Evolutionary conservation across 2,329 filamentous ascomycete genomes (phyloP).

Genomic region (Aspergillus sp.): DNA sequence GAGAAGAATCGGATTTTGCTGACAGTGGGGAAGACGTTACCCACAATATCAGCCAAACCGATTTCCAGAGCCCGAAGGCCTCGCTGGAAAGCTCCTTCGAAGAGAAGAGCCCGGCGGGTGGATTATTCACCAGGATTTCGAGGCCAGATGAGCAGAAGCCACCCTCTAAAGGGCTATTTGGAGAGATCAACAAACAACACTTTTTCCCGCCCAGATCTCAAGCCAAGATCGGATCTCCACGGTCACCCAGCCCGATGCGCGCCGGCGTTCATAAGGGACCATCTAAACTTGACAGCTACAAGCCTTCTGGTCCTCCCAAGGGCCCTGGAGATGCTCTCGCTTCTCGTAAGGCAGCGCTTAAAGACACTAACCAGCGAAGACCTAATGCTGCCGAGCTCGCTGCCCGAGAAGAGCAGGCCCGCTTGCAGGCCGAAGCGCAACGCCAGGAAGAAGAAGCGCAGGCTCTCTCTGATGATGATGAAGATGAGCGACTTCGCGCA

Average conservation of each 20-base stretch:
- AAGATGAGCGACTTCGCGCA: slow-evolving; percentile 41
- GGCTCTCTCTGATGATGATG: slow-evolving; percentile 40
- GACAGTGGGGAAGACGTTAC: slow-evolving; percentile 43
- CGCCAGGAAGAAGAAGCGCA: slow-evolving; percentile 28
- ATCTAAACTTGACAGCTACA: slow-evolving; percentile 26
- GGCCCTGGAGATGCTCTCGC: slow-evolving; percentile 33
- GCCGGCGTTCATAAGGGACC: slow-evolving; percentile 19
- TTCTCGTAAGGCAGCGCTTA: slow-evolving; percentile 34
- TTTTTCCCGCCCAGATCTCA: slow-evolving; percentile 30
- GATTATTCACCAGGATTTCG: slow-evolving; percentile 34
- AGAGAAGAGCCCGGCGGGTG: slow-evolving; percentile 32
- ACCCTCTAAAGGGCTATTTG: slow-evolving; percentile 33
- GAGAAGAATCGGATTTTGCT: slow-evolving; percentile 36
- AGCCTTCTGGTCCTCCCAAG: slow-evolving; percentile 34
- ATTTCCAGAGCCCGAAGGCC: slow-evolving; percentile 30
- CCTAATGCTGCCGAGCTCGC: slow-evolving; percentile 16
- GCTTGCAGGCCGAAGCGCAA: slow-evolving; percentile 26
- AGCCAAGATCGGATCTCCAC: slow-evolving; percentile 28
- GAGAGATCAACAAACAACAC: slow-evolving; percentile 35
- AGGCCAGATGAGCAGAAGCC: slow-evolving; percentile 22
- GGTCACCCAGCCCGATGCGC: slow-evolving; percentile 44
- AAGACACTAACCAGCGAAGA: slow-evolving; percentile 21
- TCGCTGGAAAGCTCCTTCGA: slow-evolving; percentile 43
- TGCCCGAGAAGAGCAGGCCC: slow-evolving; percentile 21
- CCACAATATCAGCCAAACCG: slow-evolving; percentile 30